Percentiles rank a stretch among this genome's conserved stretches.
Conservation (phyloP, 176 grass and related monocot genomes). For the Musa beccarii region DNA sequence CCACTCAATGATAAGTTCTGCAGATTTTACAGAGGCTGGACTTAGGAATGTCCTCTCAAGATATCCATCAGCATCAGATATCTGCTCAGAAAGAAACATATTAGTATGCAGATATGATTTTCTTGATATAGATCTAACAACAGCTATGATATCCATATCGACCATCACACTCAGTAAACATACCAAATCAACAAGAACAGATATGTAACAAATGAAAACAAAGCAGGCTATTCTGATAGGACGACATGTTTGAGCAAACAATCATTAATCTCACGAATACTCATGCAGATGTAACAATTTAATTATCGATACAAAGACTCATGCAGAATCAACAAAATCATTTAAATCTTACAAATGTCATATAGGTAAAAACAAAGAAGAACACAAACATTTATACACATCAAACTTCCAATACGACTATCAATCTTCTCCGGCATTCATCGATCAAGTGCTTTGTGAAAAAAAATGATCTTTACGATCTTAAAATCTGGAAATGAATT, state of each 20-base stretch:
- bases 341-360: background rate
- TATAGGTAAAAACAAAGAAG: background rate
- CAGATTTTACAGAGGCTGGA: conserved; percentile 63
- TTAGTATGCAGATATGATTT: background rate
- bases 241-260: too few species aligned
- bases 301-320: background rate
- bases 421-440: too few species aligned
- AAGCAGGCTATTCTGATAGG: background rate
- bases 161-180: background rate
- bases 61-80: conserved; percentile 81
- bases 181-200: background rate
- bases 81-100: conserved; percentile 29
- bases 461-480: background rate
- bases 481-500: background rate
- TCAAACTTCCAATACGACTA: background rate
- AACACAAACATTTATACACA: background rate
- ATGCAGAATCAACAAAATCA: background rate
- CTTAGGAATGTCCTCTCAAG: conserved; percentile 96
- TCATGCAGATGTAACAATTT: too few species aligned
- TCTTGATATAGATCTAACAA: background rate
- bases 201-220: background rate
- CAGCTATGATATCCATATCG: background rate
- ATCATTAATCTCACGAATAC: too few species aligned
- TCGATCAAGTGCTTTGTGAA: background rate
- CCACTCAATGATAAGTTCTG: conserved; percentile 61